These are phyloP conservation scores for Fonsecaea erecta DNA, from an alignment of 2,329 filamentous ascomycete species.

Conservation along the genomic window DNA sequence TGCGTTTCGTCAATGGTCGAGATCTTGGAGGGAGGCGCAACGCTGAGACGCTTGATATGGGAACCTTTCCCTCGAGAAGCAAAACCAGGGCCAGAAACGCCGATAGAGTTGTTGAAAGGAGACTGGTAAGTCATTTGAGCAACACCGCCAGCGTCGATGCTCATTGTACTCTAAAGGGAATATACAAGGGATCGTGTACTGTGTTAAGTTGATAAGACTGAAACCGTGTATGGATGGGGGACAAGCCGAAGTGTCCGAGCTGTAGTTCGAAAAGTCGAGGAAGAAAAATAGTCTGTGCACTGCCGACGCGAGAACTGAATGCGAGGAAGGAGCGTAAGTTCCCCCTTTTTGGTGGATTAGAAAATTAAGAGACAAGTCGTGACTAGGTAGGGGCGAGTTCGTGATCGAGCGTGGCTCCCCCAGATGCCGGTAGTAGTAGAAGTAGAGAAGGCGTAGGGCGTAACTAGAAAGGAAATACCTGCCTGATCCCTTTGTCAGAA, in stretches of 20 bases:
- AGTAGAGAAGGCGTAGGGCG: conserved; percentile 9
- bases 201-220: conserved; percentile 16
- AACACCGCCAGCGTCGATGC: conserved; percentile 95
- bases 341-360: conserved; percentile 26
- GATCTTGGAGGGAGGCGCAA: conserved; percentile 75
- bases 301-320: conserved; percentile 27
- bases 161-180: conserved; percentile 33
- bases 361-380: conserved; percentile 24
- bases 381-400: conserved; percentile 13
- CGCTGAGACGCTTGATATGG: conserved; percentile 83
- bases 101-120: conserved; percentile 70
- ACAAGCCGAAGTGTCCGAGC: conserved; percentile 15
- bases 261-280: conserved; percentile 1
- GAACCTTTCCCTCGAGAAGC: conserved; percentile 83
- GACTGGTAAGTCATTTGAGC: conserved; percentile 97
- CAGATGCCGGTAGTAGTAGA: background rate
- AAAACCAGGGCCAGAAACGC: conserved; percentile 77
- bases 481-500: conserved; percentile 16
- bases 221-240: conserved; percentile 1
- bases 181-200: conserved; percentile 20
- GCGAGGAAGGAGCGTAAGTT: conserved; percentile 13
- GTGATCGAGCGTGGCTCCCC: background rate
- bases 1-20: conserved; percentile 67
- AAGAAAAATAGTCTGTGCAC: conserved; percentile 22
- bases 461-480: conserved; percentile 21